A percentile compares a stretch with the other conserved stretches of the same genome.
These are phyloP conservation scores for Leucosporidium creatinivorum DNA, from an alignment of 768 basidiomycete genomes.

Conservation along the genomic window DNA sequence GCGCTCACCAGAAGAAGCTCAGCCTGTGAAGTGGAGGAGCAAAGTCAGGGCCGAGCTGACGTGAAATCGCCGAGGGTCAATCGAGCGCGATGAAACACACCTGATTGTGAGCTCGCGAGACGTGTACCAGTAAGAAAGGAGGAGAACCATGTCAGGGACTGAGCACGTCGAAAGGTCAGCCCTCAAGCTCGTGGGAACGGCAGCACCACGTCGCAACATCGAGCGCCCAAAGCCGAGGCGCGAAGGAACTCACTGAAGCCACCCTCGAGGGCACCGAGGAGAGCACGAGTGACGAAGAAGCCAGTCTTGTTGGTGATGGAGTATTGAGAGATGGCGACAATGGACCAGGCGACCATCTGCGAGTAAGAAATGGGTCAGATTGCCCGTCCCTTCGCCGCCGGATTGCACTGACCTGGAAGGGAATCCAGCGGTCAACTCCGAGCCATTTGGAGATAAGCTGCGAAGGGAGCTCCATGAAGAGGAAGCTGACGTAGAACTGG, in stretches of 20 bases:
- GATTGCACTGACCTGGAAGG: neutral
- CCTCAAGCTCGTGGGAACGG: too few relatives aligned
- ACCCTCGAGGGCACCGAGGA: constrained; percentile 40
- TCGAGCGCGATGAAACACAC: neutral
- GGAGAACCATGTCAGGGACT: too few relatives aligned
- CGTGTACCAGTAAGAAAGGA: constrained; percentile 2
- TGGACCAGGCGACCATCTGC: constrained; percentile 25
- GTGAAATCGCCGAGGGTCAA: constrained; percentile 13
- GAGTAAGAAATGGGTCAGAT: too few relatives aligned
- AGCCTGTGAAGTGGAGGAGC: neutral
- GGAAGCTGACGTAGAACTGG: constrained; percentile 8
- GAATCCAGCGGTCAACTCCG: constrained; percentile 40
- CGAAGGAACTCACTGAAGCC: constrained; percentile 35
- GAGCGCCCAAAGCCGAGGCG: too few relatives aligned
- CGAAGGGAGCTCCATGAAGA: constrained; percentile 38
- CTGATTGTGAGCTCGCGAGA: neutral
- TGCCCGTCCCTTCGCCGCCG: constrained; percentile 3
- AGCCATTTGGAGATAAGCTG: constrained; percentile 39
- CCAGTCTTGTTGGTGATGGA: constrained; percentile 34
- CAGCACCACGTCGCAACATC: too few relatives aligned
- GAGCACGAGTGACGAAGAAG: constrained; percentile 37
- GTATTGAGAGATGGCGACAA: constrained; percentile 37
- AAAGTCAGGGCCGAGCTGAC: constrained; percentile 8
- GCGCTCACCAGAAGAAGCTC: constrained; percentile 36
- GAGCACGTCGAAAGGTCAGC: too few relatives aligned